Evolutionary conservation across 1,139 yeast genomes (phyloP), one percentile per base, ranked within the genome.

Genomic region (Geotrichum australiense): DNA sequence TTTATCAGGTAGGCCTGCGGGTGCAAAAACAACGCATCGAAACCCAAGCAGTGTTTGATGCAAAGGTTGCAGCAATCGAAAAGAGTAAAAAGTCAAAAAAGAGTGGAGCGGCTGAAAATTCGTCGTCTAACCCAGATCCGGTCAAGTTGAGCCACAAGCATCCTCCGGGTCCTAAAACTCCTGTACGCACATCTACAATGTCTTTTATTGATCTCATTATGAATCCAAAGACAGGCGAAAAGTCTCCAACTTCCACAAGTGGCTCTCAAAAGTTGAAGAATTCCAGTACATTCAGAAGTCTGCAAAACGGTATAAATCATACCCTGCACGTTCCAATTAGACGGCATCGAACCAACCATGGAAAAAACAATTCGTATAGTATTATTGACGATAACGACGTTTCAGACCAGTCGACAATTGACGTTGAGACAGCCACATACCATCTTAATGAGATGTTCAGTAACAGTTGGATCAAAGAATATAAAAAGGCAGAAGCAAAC

Each of bases 1-100:
- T 84, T 20, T 84, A 75, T 59, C 91, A 83, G 54, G 70, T 85
- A 25, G 96, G 96, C 1, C 50, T 71, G 39, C 63, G 74, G 3
- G 96, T 86, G 54, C 94, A 84, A 55, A 66, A 73, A 45, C 69
- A 72, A 45, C 66, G 96, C 41, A 46, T 74, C 34, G 87, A 79
- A 36, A 76, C 80, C 52, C 59, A 68, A 32, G 62, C 63, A 4
- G 63, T 76, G 4, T 80, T 83, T 54, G 80, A 81, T 28, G 57
- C 59, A 29, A 65, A 64, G 37, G 55, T 62, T 11, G 53, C 52
- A 24, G 52, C 54, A 5, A 49, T 66, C 29, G 45, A 51, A 25
- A 44, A 42, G 10, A 46, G 41, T 6, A 28, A 40, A 25, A 41
- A 49, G 2, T 38, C 37, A 11, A 27, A 21, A n/a, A 33, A 39